Evolutionary conservation across 169 alveolate species (phyloP).

Genomic region (Cystoisospora suis): DNA sequence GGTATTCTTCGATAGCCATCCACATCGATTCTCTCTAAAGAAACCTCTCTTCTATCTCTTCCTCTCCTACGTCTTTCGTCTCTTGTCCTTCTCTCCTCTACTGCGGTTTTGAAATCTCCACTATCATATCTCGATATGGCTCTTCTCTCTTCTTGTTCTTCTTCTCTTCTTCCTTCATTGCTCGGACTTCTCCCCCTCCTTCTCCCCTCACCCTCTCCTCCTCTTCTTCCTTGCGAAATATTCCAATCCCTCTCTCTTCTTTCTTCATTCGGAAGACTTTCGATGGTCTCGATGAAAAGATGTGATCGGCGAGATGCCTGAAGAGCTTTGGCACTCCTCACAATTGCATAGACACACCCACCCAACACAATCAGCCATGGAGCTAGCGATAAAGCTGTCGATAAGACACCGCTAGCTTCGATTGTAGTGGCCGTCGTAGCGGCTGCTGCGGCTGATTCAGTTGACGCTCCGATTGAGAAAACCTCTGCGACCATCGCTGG

Average conservation of each 20-base stretch:
- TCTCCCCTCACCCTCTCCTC: too few species aligned
- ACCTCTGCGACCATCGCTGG: background rate
- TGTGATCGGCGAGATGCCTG: slow-evolving; percentile 17
- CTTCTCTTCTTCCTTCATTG: too few species aligned
- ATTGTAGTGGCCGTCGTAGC: background rate
- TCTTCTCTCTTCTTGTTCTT: too few species aligned
- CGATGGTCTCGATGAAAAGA: background rate
- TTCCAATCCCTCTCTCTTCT: background rate
- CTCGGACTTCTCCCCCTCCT: too few species aligned
- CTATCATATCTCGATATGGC: too few species aligned
- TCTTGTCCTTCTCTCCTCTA: too few species aligned
- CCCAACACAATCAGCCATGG: slow-evolving; percentile 2
- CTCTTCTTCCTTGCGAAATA: too few species aligned
- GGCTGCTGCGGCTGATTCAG: background rate
- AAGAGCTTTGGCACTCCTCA: slow-evolving; percentile 16
- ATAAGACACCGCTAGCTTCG: background rate
- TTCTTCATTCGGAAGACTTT: background rate
- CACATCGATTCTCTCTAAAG: too few species aligned
- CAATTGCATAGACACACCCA: slow-evolving; percentile 25
- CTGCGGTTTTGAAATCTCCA: too few species aligned
- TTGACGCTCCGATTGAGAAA: background rate
- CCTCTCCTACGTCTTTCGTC: too few species aligned
- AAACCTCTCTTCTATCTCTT: too few species aligned
- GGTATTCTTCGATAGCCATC: too few species aligned
- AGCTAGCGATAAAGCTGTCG: background rate